These are phyloP conservation scores for Gynostemma pentaphyllum DNA, from an alignment of 306 rosid species.

Conservation along the genomic window DNA sequence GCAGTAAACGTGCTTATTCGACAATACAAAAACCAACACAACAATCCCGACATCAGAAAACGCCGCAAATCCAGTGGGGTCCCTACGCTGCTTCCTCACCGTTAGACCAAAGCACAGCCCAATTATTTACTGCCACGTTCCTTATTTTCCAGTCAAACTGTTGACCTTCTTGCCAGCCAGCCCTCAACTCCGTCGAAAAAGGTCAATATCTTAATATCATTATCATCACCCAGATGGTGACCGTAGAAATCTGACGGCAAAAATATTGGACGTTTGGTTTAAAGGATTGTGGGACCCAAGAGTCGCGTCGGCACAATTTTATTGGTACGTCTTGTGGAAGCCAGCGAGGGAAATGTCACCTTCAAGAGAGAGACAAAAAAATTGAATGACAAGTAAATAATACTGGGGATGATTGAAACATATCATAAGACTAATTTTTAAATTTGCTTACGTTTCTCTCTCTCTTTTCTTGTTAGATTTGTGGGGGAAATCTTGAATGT, in stretches of 20 bases:
- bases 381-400: not conserved
- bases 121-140: conserved; percentile 6
- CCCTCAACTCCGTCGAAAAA: not conserved
- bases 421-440: not conserved
- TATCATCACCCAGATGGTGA: not conserved
- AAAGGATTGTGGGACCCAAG: too few species aligned
- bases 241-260: not conserved
- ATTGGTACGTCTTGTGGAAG: conserved; percentile 9
- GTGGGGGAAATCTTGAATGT: too few species aligned
- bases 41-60: not conserved
- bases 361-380: not conserved
- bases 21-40: not conserved
- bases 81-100: conserved; percentile 9
- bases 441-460: not conserved
- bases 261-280: not conserved
- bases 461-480: not conserved
- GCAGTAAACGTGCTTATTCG: conserved; percentile 3
- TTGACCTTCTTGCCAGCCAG: not conserved
- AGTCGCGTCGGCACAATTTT: conserved; percentile 14
- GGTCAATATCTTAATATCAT: not conserved
- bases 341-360: not conserved
- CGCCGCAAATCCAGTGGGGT: conserved; percentile 15
- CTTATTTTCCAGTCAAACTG: not conserved
- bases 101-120: conserved; percentile 4
- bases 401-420: not conserved